Evolutionary conservation across 257 asterid genomes (phyloP), one percentile per base, ranked within the genome.

Genomic region (Ligustrum vulgare): DNA sequence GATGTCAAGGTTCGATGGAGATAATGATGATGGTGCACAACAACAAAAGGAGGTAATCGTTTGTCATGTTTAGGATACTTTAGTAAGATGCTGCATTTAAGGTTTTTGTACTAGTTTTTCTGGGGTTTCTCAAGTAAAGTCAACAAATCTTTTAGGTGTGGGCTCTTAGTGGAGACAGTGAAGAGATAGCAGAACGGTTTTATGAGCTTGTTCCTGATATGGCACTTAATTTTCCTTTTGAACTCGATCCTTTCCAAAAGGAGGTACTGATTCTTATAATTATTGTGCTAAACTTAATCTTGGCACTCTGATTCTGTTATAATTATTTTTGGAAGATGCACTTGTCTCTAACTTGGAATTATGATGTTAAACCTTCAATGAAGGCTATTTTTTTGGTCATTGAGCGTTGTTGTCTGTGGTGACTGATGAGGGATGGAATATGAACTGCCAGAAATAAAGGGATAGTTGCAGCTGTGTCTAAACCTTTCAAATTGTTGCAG

Each of bases 241-340:
- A 92, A 87, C 95, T 95, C 54, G 99, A 95, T 82, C 87, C 97
- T 70, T 95, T 95, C 82, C 99, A 95, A 66, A 93, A 95, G 78
- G 97, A 95, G 99, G 99, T 94, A 92, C 67, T 68, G 45, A 23
- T 25, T 67, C n/a, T 43, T 45, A 49, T 47, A 60, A 64, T 49
- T 72, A 28, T 56, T 56, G 60, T 70, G 54, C 69, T 33, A n/a
- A 66, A 78, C 22, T 36, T 49, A 60, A 76, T 34, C 47, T 80
- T 20, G 11, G 3, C 28, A 56, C 28, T 56, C 64, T 56, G 23
- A 22, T 56, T 56, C 12, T 18, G 28, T 56, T 20, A 56, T 6
- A 56, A 56, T 56, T 60, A n/a, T 22, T 23, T 34, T 60, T 60
- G 35, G 28, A 60, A 23, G 11, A 60, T 60, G 67, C 33, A 10